These are phyloP conservation scores for Hypoxylon sp. DNA, from an alignment of 2,329 filamentous ascomycete species.

Conservation along the genomic window DNA sequence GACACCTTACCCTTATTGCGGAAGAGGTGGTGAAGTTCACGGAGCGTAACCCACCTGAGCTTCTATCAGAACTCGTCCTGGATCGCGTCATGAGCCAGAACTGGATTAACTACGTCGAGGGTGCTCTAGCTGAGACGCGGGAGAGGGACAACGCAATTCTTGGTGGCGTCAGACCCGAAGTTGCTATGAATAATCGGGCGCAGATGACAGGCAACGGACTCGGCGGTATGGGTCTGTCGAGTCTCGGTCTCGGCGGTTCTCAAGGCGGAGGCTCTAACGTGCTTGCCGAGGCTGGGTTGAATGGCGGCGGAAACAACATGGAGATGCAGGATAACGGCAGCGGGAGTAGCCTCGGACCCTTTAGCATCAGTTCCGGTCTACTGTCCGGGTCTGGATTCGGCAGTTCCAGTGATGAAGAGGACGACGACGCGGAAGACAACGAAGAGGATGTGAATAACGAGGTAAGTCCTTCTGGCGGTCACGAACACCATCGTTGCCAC, in stretches of 20 bases:
- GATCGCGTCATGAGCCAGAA: constrained; percentile 88
- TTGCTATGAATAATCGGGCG: constrained; percentile 81
- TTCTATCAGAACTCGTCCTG: constrained; percentile 82
- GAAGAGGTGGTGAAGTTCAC: constrained; percentile 99
- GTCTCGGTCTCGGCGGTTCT: constrained; percentile 51
- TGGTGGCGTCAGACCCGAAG: constrained; percentile 90
- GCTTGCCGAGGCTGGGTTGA: constrained; percentile 82
- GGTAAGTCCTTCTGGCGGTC: constrained; percentile 57
- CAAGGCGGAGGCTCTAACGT: constrained; percentile 65
- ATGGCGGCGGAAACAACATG: constrained; percentile 65
- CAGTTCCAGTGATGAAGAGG: constrained; percentile 94
- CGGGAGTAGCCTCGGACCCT: constrained; percentile 73
- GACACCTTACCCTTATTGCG: constrained; percentile 93
- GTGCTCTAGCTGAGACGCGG: constrained; percentile 88
- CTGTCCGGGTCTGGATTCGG: constrained; percentile 85
- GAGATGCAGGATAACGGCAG: constrained; percentile 70
- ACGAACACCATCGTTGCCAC: background rate
- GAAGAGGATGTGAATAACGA: constrained; percentile 76
- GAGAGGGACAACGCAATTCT: constrained; percentile 98
- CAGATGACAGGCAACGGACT: constrained; percentile 60
- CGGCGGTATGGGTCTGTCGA: constrained; percentile 58
- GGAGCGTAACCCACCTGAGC: constrained; percentile 88
- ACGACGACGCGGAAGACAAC: constrained; percentile 89
- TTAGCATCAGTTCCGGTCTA: constrained; percentile 75
- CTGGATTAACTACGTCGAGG: constrained; percentile 95